Conservation (phyloP, 78 protist genomes). For the Bodo saltans region DNA sequence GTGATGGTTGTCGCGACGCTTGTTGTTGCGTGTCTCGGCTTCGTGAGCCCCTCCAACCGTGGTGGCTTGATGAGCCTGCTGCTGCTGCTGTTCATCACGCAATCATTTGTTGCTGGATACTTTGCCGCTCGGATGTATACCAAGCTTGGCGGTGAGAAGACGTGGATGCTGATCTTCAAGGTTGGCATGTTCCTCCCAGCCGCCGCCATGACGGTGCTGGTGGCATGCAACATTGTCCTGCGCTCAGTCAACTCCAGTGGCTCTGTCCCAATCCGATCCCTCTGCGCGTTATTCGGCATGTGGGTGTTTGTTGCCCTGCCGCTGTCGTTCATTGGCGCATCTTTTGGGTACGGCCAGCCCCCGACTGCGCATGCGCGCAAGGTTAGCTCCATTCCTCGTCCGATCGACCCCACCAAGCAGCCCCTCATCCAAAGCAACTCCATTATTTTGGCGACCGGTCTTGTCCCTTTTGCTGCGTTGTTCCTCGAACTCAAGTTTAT, state of each 20-base stretch:
- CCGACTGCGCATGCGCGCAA: constrained; percentile 35
- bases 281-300: constrained; percentile 42
- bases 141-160: constrained; percentile 31
- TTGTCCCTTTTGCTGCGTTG: constrained; percentile 65
- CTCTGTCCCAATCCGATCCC: constrained; percentile 58
- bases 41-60: constrained; percentile 89
- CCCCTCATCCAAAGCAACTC: constrained; percentile 29
- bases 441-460: constrained; percentile 39
- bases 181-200: constrained; percentile 61
- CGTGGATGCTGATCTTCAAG: constrained; percentile 35
- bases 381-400: constrained; percentile 84
- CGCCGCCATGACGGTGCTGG: constrained; percentile 33
- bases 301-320: constrained; percentile 80
- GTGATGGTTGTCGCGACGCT: constrained; percentile 54
- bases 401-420: constrained; percentile 72
- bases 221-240: constrained; percentile 41
- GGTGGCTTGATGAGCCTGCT: constrained; percentile 77
- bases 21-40: constrained; percentile 83
- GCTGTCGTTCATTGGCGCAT: constrained; percentile 76
- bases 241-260: constrained; percentile 38
- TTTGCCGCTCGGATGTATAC: constrained; percentile 43
- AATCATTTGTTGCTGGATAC: constrained; percentile 57
- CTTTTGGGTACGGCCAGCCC: constrained; percentile 85
- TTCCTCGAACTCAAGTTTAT: constrained; percentile 75
- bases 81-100: constrained; percentile 75